Percentiles rank a stretch among this genome's conserved stretches.
Conservation (phyloP, 2,329 filamentous ascomycete species). For the Trichophyton mentagrophytes region DNA sequence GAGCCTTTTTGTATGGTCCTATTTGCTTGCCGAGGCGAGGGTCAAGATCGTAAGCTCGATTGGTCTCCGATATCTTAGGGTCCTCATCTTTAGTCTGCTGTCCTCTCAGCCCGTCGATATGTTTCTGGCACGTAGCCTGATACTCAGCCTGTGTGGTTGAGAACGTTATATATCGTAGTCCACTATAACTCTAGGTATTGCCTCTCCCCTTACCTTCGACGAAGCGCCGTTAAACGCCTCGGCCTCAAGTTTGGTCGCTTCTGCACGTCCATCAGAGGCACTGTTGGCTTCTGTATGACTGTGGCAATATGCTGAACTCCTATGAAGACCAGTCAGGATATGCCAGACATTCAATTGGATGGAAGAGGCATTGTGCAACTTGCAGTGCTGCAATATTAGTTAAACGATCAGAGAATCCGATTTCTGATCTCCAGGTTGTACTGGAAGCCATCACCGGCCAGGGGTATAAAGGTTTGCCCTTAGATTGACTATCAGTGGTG, state of each 20-base stretch:
- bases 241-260: slow-evolving; percentile 53
- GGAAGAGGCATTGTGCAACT: slow-evolving; percentile 20
- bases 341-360: slow-evolving; percentile 5
- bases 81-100: slow-evolving; percentile 12
- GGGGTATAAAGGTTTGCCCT: neutral
- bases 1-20: slow-evolving; percentile 45
- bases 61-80: slow-evolving; percentile 16
- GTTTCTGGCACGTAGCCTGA: slow-evolving; percentile 31
- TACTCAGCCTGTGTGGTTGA: slow-evolving; percentile 43
- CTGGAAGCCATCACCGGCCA: neutral
- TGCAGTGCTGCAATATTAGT: slow-evolving; percentile 51
- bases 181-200: neutral
- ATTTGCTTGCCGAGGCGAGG: slow-evolving; percentile 30
- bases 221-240: slow-evolving; percentile 27
- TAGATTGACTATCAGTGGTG: neutral
- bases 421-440: slow-evolving; percentile 37
- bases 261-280: slow-evolving; percentile 38
- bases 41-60: slow-evolving; percentile 16
- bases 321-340: slow-evolving; percentile 5
- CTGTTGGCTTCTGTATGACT: slow-evolving; percentile 31
- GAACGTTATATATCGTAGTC: neutral
- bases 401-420: slow-evolving; percentile 50
- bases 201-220: slow-evolving; percentile 25
- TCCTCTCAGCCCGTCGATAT: slow-evolving; percentile 19
- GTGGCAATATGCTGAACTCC: slow-evolving; percentile 34